A percentile compares a stretch with the other conserved stretches of the same genome.
Evolutionary conservation across 208 protist species (phyloP).

Genomic region (Paratrypanosoma confusum): DNA sequence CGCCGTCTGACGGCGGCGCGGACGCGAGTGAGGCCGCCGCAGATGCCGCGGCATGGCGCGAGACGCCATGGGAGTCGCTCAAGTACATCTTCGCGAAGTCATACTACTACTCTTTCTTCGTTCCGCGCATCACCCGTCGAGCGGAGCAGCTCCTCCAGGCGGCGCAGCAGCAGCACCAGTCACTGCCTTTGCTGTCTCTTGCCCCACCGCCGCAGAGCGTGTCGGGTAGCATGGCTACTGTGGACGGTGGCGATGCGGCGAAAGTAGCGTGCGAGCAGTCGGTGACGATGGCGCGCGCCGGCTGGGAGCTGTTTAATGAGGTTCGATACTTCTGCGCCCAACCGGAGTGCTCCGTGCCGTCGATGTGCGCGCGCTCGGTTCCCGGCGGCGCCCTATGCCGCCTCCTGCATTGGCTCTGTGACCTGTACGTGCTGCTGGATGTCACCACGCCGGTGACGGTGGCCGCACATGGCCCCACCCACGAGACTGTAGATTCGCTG

Average conservation of each 20-base stretch:
- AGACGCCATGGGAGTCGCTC: no score
- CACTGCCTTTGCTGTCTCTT: slow-evolving; percentile 70
- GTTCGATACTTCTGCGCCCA: slow-evolving; percentile 42
- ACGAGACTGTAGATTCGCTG: no score
- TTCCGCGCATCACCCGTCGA: no score
- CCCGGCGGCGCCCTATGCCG: slow-evolving; percentile 50
- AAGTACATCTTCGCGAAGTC: no score
- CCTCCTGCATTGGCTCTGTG: slow-evolving; percentile 47
- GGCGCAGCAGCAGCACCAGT: slow-evolving; percentile 30
- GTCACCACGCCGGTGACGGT: slow-evolving; percentile 35
- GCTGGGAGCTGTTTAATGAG: slow-evolving; percentile 22
- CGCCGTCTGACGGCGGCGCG: no score
- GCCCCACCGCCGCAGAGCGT: no score
- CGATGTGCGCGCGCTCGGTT: slow-evolving; percentile 25
- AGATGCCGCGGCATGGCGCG: no score
- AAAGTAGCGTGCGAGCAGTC: slow-evolving; percentile 44
- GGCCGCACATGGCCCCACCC: no score
- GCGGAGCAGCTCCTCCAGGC: slow-evolving; percentile 28
- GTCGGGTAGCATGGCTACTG: no score
- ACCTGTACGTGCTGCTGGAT: slow-evolving; percentile 45
- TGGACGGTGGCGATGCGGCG: no score
- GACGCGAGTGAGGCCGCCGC: no score
- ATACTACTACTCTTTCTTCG: no score
- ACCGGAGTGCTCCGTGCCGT: slow-evolving; percentile 28
- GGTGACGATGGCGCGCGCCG: slow-evolving; percentile 30